Evolutionary conservation across 2,329 filamentous ascomycete species (phyloP).

Genomic region (Albifimbria verrucaria): DNA sequence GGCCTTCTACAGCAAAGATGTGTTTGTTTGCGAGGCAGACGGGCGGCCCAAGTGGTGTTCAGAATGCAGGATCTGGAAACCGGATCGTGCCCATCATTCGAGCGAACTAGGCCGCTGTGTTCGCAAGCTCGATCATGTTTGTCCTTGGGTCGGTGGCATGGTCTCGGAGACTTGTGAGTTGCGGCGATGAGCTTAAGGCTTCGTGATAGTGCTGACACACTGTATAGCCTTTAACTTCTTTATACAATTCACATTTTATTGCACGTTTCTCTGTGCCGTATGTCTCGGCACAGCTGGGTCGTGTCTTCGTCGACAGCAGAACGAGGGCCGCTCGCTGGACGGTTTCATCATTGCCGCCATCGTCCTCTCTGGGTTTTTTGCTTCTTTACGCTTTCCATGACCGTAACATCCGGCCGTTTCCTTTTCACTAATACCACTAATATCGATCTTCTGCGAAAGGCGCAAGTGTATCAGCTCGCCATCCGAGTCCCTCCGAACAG

Average conservation of each 20-base stretch:
- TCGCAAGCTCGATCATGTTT: constrained; percentile 91
- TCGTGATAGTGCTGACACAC: constrained; percentile 4
- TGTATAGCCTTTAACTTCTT: constrained; percentile 80
- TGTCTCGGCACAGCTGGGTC: constrained; percentile 62
- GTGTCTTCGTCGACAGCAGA: constrained; percentile 54
- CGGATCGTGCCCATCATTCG: constrained; percentile 84
- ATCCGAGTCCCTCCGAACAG: constrained; percentile 60
- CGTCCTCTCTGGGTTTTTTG: constrained; percentile 68
- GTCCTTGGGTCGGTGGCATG: constrained; percentile 94
- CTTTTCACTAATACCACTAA: constrained; percentile 75
- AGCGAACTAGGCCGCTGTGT: constrained; percentile 79
- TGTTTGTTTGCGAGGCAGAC: constrained; percentile 79
- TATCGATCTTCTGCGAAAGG: constrained; percentile 70
- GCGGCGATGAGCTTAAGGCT: not conserved
- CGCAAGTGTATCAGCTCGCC: constrained; percentile 68
- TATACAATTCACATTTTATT: constrained; percentile 78
- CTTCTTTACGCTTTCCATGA: constrained; percentile 79
- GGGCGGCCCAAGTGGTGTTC: constrained; percentile 87
- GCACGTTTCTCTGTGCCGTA: constrained; percentile 63
- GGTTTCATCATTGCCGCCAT: constrained; percentile 64
- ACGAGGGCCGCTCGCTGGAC: constrained; percentile 41
- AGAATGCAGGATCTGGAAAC: constrained; percentile 81
- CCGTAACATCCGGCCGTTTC: constrained; percentile 66
- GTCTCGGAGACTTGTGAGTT: constrained; percentile 71
- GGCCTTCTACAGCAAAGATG: constrained; percentile 75